Evolutionary conservation across 1,139 yeast species (phyloP).

Genomic region (Candida sanyaensis): DNA sequence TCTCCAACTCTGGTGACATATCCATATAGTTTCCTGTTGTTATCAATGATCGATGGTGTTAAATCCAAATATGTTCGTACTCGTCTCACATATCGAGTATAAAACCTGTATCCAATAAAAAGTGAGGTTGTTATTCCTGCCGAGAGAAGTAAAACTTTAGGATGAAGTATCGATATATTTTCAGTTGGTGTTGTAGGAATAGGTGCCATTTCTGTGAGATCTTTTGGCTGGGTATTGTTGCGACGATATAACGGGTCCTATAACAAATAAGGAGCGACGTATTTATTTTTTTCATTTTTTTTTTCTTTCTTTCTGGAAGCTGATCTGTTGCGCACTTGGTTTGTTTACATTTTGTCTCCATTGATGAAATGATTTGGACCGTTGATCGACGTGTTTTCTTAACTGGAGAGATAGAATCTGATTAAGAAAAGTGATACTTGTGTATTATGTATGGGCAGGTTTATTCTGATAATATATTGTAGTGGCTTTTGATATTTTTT

Average conservation of each 20-base stretch:
- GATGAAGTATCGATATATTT: conserved; percentile 34
- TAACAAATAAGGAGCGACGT: neutral
- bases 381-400: too few relatives aligned
- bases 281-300: neutral
- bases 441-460: too few relatives aligned
- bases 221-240: neutral
- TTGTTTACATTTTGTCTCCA: neutral
- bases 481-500: neutral
- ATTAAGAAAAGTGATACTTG: too few relatives aligned
- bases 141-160: conserved; percentile 42
- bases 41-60: conserved; percentile 39
- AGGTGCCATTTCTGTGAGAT: conserved; percentile 8
- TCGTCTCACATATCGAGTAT: conserved; percentile 36
- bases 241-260: neutral
- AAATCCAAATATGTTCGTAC: conserved; percentile 39
- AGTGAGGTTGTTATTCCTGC: conserved; percentile 37
- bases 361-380: neutral
- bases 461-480: too few relatives aligned
- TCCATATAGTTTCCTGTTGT: conserved; percentile 56
- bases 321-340: neutral
- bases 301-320: neutral
- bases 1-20: conserved; percentile 92
- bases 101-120: conserved; percentile 32
- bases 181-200: conserved; percentile 6
- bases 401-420: too few relatives aligned